phyloP scores from a whole-genome alignment of 169 alveolate genomes.

The Plasmodium blacklocki region DNA sequence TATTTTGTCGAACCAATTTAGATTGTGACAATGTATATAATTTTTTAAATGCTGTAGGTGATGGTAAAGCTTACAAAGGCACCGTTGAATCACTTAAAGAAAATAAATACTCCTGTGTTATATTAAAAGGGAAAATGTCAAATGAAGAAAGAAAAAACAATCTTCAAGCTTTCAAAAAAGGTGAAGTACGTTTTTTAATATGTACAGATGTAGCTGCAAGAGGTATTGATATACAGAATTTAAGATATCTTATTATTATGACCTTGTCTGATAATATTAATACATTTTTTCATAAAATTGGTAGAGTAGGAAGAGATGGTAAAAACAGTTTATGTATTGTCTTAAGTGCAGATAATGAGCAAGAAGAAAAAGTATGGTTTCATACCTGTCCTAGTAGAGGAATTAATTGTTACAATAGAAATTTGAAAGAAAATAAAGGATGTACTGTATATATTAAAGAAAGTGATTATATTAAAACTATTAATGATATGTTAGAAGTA shows the following conservation, averaged over 20 bases:
- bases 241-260: slow-evolving; percentile 74
- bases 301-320: slow-evolving; percentile 80
- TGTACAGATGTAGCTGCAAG: slow-evolving; percentile 98
- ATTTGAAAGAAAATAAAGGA: slow-evolving; percentile 76
- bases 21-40: slow-evolving; percentile 78
- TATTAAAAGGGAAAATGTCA: slow-evolving; percentile 76
- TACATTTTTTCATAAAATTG: slow-evolving; percentile 79
- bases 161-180: slow-evolving; percentile 77
- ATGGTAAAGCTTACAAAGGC: slow-evolving; percentile 68
- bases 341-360: slow-evolving; percentile 50
- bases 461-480: slow-evolving; percentile 69
- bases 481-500: slow-evolving; percentile 49
- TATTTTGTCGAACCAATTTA: slow-evolving; percentile 78
- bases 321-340: slow-evolving; percentile 77
- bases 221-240: slow-evolving; percentile 96
- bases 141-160: slow-evolving; percentile 72
- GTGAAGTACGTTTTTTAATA: slow-evolving; percentile 83
- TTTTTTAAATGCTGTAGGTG: slow-evolving; percentile 72
- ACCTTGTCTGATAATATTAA: slow-evolving; percentile 77
- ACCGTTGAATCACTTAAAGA: slow-evolving; percentile 49
- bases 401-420: slow-evolving; percentile 68
- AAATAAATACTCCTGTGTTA: slow-evolving; percentile 76
- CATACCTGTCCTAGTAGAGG: slow-evolving; percentile 77
- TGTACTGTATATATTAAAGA: slow-evolving; percentile 77
- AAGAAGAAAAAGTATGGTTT: slow-evolving; percentile 79